Evolutionary conservation across 2,329 filamentous ascomycete species (phyloP).

Genomic region (Fusarium sp.): DNA sequence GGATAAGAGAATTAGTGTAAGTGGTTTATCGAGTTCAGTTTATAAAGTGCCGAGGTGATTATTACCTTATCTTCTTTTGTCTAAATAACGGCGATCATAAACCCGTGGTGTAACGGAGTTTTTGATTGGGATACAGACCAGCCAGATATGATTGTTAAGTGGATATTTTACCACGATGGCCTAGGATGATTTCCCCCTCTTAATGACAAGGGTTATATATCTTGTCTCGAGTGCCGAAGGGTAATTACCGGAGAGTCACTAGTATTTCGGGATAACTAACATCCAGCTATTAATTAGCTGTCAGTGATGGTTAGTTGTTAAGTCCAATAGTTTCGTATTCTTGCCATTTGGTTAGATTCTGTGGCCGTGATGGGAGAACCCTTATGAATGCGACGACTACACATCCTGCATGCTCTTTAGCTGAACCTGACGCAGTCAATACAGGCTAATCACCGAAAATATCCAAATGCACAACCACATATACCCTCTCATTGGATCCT

Average conservation of each 20-base stretch:
- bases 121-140: constrained; percentile 30
- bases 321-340: no score
- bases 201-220: constrained; percentile 24
- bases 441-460: background rate
- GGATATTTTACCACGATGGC: constrained; percentile 10
- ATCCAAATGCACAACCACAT: background rate
- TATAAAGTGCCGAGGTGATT: constrained; percentile 11
- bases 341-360: no score
- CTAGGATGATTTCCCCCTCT: constrained; percentile 5
- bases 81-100: background rate
- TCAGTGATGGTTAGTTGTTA: no score
- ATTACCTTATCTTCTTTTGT: background rate
- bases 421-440: background rate
- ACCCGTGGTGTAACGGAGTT: constrained; percentile 8
- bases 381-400: no score
- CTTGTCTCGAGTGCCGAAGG: constrained; percentile 16
- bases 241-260: constrained; percentile 7
- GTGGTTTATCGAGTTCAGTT: background rate
- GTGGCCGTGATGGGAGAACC: no score
- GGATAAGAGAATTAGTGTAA: background rate
- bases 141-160: constrained; percentile 11
- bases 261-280: no score
- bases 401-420: no score
- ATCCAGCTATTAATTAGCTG: no score
- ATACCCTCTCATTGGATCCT: background rate